A percentile compares a stretch with the other conserved stretches of the same genome.
Conservation (phyloP, 2,329 filamentous ascomycete species). For the Simplicillium aogashimaense region DNA sequence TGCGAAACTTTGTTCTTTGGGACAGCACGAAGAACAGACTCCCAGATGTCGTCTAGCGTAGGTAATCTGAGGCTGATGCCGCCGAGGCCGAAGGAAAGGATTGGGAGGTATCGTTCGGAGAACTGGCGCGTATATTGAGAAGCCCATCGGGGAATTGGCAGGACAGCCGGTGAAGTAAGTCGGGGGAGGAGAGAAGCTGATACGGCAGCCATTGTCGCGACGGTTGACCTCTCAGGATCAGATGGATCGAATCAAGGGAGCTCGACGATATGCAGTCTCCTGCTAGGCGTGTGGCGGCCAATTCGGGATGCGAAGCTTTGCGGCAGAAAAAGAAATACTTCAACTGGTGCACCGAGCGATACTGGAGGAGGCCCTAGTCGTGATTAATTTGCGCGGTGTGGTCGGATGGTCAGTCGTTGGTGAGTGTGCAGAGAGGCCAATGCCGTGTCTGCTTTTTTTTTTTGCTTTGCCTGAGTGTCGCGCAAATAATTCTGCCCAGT, state of each 20-base stretch:
- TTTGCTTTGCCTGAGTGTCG: no score
- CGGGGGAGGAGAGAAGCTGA: conserved; percentile 44
- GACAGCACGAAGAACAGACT: conserved; percentile 81
- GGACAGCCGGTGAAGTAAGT: conserved; percentile 31
- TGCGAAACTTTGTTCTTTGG: conserved; percentile 99
- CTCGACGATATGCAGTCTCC: not conserved
- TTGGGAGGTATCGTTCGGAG: conserved; percentile 38
- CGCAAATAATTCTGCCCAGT: no score
- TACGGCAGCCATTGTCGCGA: conserved; percentile 31
- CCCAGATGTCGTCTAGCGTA: conserved; percentile 74
- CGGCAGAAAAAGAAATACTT: no score
- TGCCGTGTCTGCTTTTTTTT: no score
- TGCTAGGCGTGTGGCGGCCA: no score
- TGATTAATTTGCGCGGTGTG: no score
- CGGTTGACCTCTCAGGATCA: no score
- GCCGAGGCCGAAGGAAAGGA: conserved; percentile 48
- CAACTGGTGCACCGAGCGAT: no score
- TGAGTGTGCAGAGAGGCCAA: no score
- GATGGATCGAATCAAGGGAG: conserved; percentile 4
- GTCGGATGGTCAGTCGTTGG: no score
- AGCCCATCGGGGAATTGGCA: conserved; percentile 24
- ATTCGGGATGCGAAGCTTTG: no score
- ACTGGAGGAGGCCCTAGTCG: no score
- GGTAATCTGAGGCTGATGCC: conserved; percentile 45
- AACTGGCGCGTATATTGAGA: conserved; percentile 27